Conservation (phyloP, 1,139 yeast species). For the Taphrina sp. region DNA sequence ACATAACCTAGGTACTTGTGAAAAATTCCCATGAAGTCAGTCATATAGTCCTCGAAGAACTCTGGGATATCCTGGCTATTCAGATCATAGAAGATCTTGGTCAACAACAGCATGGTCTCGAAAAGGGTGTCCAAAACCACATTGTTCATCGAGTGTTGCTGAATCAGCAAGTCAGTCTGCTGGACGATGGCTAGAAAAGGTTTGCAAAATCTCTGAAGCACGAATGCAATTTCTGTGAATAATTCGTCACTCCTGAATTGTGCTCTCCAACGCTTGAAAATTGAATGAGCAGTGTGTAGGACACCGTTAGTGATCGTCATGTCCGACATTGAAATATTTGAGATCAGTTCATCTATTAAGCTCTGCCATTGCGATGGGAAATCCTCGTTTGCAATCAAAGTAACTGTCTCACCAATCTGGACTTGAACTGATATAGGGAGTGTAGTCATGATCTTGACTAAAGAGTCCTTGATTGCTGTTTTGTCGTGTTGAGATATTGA, state of each 20-base stretch:
- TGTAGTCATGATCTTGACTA: slow-evolving; percentile 76
- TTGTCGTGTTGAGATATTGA: slow-evolving; percentile 7
- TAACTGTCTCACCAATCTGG: slow-evolving; percentile 90
- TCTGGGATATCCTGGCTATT: slow-evolving; percentile 98
- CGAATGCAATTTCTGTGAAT: slow-evolving; percentile 81
- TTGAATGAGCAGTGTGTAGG: slow-evolving; percentile 86
- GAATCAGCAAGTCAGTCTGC: slow-evolving; percentile 62
- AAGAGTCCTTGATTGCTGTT: slow-evolving; percentile 62
- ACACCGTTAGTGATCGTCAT: slow-evolving; percentile 81
- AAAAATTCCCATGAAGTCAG: slow-evolving; percentile 71
- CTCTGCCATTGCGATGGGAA: slow-evolving; percentile 88
- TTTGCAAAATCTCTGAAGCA: slow-evolving; percentile 75
- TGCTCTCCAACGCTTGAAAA: slow-evolving; percentile 96
- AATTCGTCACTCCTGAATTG: slow-evolving; percentile 86
- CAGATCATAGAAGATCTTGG: slow-evolving; percentile 84
- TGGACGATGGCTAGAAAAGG: slow-evolving; percentile 72
- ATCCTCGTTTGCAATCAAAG: slow-evolving; percentile 91
- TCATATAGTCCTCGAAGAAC: slow-evolving; percentile 88
- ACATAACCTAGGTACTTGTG: slow-evolving; percentile 72
- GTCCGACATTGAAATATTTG: slow-evolving; percentile 61
- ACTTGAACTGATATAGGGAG: slow-evolving; percentile 74
- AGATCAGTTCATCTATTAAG: slow-evolving; percentile 65
- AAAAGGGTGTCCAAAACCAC: slow-evolving; percentile 58
- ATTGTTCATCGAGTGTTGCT: slow-evolving; percentile 48
- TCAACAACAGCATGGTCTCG: slow-evolving; percentile 67